phyloP scores from a whole-genome alignment of 345 rosid species.

The Camelina laxa region DNA sequence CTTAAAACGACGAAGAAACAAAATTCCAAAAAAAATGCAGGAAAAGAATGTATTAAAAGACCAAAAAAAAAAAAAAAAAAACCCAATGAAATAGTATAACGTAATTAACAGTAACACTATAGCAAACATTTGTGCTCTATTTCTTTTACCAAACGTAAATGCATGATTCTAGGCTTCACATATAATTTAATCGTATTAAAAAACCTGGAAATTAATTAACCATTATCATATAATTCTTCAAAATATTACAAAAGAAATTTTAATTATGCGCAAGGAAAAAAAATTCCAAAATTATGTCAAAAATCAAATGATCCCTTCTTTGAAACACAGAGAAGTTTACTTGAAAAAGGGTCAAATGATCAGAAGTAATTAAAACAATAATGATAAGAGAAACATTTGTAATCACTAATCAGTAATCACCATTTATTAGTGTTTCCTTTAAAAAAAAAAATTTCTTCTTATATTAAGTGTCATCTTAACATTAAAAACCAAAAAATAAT shows the following conservation, averaged over 20 bases:
- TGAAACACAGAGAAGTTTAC: neutral
- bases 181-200: neutral
- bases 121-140: neutral
- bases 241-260: neutral
- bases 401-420: neutral
- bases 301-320: neutral
- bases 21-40: neutral
- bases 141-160: constrained; percentile 17
- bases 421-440: neutral
- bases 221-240: neutral
- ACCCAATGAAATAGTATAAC: neutral
- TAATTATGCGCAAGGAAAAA: neutral
- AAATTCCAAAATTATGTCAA: neutral
- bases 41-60: neutral
- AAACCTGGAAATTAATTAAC: neutral
- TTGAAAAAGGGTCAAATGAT: neutral
- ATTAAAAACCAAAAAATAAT: neutral
- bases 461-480: neutral
- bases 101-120: neutral
- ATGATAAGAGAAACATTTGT: neutral
- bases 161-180: constrained; percentile 11
- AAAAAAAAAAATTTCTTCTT: no score
- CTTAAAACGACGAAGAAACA: neutral
- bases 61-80: no score
- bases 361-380: neutral